phyloP scores from a whole-genome alignment of 176 grass and related monocot genomes.

The Zea mays region DNA sequence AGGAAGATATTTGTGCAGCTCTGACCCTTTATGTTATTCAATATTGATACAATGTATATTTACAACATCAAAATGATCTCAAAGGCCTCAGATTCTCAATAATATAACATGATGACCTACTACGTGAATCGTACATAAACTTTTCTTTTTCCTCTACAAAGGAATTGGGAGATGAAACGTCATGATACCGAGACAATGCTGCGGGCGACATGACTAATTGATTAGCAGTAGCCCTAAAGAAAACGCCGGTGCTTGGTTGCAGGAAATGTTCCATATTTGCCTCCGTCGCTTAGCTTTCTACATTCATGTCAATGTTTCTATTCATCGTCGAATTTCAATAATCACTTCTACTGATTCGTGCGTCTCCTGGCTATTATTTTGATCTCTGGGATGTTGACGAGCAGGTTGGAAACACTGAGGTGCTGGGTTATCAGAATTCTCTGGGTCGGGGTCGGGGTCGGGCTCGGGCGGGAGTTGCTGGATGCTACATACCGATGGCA shows the following conservation, averaged over 20 bases:
- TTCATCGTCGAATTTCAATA: constrained; percentile 43
- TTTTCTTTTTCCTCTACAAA: neutral
- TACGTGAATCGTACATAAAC: neutral
- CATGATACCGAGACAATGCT: neutral
- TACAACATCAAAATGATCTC: neutral
- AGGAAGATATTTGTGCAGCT: neutral
- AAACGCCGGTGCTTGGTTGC: neutral
- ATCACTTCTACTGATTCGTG: constrained; percentile 45
- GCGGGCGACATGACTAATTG: no score
- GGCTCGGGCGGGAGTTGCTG: constrained; percentile 21
- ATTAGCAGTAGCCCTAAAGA: neutral
- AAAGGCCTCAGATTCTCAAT: neutral
- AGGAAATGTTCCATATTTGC: neutral
- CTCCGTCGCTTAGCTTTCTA: neutral
- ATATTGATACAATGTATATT: neutral
- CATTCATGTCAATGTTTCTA: neutral
- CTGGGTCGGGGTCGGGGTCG: neutral
- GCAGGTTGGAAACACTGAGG: constrained; percentile 35
- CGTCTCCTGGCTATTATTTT: constrained; percentile 25
- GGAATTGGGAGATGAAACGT: neutral
- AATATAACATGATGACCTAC: neutral
- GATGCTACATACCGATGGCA: constrained; percentile 25
- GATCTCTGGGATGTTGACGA: constrained; percentile 24
- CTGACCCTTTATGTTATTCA: neutral
- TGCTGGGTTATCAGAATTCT: constrained; percentile 36